These are phyloP conservation scores for Copromyces sp. DNA, from an alignment of 495 filamentous ascomycete species.

Conservation along the genomic window DNA sequence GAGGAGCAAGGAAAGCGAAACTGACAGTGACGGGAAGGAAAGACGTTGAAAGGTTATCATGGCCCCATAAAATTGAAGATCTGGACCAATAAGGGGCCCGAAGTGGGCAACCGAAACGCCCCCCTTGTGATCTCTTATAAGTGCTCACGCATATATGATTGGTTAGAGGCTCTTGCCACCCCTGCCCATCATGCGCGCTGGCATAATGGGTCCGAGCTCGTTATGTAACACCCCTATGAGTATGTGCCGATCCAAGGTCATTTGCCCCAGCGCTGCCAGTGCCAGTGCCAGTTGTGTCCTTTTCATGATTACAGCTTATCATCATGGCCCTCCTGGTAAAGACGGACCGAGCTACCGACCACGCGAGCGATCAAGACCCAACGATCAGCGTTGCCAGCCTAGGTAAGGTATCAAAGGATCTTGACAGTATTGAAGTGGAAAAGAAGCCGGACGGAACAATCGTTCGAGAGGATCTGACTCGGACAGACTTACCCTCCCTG, in stretches of 20 bases:
- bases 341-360: not conserved
- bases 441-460: not conserved
- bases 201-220: not conserved
- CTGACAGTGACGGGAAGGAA: not conserved
- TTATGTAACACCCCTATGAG: not conserved
- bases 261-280: not conserved
- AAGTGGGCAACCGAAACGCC: not conserved
- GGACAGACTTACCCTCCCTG: not conserved
- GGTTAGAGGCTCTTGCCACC: not conserved
- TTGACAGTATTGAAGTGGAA: not conserved
- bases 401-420: not conserved
- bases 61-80: not conserved
- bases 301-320: not conserved
- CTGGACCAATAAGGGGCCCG: not conserved
- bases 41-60: not conserved
- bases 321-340: not conserved
- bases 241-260: not conserved
- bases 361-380: not conserved
- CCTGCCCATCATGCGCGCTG: not conserved
- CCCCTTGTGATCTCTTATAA: not conserved
- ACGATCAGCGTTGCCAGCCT: not conserved
- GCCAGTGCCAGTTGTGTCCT: not conserved
- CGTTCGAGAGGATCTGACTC: not conserved
- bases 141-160: not conserved
- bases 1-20: not conserved